Base-by-base conservation (phyloP, 148 eudicot genomes). In the Vaccinium darrowii region DNA sequence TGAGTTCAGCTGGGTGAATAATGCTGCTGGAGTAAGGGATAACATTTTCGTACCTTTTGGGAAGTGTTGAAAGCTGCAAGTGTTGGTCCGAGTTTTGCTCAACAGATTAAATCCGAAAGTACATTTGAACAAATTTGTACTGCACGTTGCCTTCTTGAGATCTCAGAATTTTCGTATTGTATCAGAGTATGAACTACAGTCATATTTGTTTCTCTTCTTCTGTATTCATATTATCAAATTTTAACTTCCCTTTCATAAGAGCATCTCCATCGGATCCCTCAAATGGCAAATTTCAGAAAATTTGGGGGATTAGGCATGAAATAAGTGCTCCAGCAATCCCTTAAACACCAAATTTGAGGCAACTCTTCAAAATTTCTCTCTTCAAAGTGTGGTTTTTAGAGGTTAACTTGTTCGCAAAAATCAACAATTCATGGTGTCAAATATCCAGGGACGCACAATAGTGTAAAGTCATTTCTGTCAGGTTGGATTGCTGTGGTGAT, bases 1-100 rank as follows among this genome's bases (percentile, higher is more conserved):
- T 92, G 88, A 92, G 91, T 88, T 87, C 96, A 77, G 86, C 92
- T 85, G 90, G 92, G 58, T 94, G 89, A 91, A 76, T 71, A 60
- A 50, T 82, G 75, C 80, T 83, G 85, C 43, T 27, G 74, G 18
- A 47, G 57, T 67, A 50, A n/a, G 73, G 72, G 54, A 25, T 52
- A 18, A 7, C 43, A 52, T 65, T 67, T 13, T 67, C 79, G 43
- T 65, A 23, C 76, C 3, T 72, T 30, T 6, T 18, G 1, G 50
- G 69, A 53, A 54, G 18, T 65, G 19, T 25, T 83, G 16, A 36
- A 49, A 43, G 76, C 25, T 15, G 21, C 65, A 0, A 0, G 27
- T 76, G 79, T 54, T 56, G 85, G 21, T 11, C 69, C 23, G n/a
- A 56, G 43, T 74, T 19, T 73, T 53, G 72, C 67, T 56, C 54